Base-by-base conservation (phyloP, 345 rosid genomes). In the Erysimum cheiranthoides region DNA sequence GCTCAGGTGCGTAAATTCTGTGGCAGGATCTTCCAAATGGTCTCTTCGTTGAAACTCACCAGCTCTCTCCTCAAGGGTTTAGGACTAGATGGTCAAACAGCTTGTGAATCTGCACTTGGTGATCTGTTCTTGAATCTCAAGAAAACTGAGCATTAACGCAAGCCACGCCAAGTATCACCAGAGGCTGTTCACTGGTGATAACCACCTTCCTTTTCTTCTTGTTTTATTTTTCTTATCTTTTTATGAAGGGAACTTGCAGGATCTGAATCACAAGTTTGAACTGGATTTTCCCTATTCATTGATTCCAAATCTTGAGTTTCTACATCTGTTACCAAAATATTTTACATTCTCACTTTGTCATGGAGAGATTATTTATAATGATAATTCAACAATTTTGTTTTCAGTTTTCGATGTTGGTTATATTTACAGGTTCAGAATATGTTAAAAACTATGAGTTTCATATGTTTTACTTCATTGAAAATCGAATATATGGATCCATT, bases 1-100 rank as follows among this genome's bases (percentile, higher is more conserved):
- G 85, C 89, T 42, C 93, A 84, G 58, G 94, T 84, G 35, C 90
- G 88, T 27, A 95, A 86, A 80, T 90, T 82, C 71, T 90, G 92
- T 61, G 70, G 80, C 56, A 89, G 80, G 81, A 74, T 91, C 62
- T 89, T 95, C 57, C 91, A 82, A 78, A 78, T 77, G 43, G 51
- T 90, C 10, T 79, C 89, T 30, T 58, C 79, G 49, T 77, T 83
- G 74, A 85, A 85, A 53, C 75, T 89, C 42, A 74, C 69, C 67
- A 88, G 83, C 82, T 60, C 87, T 13, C 86, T 93, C 38, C 87
- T 95, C n/a, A 85, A 83, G 80, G 75, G 70, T 58, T 59, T 93
- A 68, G 76, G 78, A 16, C 67, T 80, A 0, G 93, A 88, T 46
- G 85, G 88, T 34, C 83, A 74, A 68, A 70, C 83, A 65, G 90